phyloP scores from a whole-genome alignment of 805 yeast genomes.

The Metschnikowia chrysomelidarum region DNA sequence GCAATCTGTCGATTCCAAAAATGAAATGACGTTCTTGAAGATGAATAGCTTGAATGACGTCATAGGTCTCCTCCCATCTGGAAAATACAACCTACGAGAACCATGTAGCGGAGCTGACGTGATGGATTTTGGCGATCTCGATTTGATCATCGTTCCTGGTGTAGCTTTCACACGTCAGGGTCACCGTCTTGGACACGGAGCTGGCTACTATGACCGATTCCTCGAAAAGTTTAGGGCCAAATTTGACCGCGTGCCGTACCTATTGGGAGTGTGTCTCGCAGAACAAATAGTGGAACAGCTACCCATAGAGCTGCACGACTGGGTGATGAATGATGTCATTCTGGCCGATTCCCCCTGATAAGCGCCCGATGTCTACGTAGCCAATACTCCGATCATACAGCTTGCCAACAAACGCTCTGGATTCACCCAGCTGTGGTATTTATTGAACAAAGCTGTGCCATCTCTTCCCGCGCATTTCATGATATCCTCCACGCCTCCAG shows the following conservation, averaged over 20 bases:
- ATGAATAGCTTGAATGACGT: conserved; percentile 46
- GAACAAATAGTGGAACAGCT: conserved; percentile 57
- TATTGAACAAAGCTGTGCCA: conserved; percentile 72
- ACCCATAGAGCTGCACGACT: conserved; percentile 66
- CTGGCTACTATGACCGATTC: conserved; percentile 83
- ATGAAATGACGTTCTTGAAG: conserved; percentile 56
- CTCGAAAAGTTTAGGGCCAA: conserved; percentile 17
- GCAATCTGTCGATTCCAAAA: conserved; percentile 25
- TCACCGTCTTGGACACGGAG: conserved; percentile 84
- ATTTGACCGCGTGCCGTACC: conserved; percentile 32
- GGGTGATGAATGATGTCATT: conserved; percentile 53
- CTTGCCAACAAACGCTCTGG: conserved; percentile 75
- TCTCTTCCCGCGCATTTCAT: conserved; percentile 81
- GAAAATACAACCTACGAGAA: conserved; percentile 65
- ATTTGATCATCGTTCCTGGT: conserved; percentile 79
- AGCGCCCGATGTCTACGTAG: conserved; percentile 1
- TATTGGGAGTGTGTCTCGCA: conserved; percentile 63
- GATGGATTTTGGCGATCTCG: conserved; percentile 42
- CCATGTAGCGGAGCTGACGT: conserved; percentile 46
- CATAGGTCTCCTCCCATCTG: conserved; percentile 54
- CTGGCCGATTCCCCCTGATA: conserved; percentile 23
- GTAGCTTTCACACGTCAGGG: conserved; percentile 63
- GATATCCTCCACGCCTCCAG: conserved; percentile 84
- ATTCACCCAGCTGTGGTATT: conserved; percentile 75
- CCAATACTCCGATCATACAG: conserved; percentile 66